Evolutionary conservation across 2,329 filamentous ascomycete species (phyloP), one percentile per base, ranked within the genome.

Genomic region (Thielaviopsis ethacetica): DNA sequence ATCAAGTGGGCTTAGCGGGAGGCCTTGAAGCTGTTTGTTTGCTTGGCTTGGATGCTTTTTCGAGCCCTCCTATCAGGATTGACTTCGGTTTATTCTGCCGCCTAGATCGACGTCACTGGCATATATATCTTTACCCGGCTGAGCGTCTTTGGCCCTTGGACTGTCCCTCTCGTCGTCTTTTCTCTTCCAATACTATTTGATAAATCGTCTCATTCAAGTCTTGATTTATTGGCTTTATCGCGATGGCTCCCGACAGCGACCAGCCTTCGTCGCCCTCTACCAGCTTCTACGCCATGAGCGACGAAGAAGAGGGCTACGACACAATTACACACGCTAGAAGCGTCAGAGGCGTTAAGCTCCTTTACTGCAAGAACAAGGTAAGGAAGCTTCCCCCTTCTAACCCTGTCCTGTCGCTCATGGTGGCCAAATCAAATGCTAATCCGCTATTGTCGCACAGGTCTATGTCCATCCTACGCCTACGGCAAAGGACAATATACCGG

Each of bases 351-450:
- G 93, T 98, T 53, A 98, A 97, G 73, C 76, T 98, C 34, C 76
- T 98, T 15, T 96, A 86, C 67, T 91, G 90, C 21, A 98, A 98
- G 75, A 96, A 90, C 84, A 98, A 97, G 79, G 87, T 88, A 66
- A 53, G 75, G 49, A 53, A 52, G 7, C 51, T 15, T 27, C 10
- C 17, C 21, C 15, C 26, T 30, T n/a, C 22, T 53, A 24, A 24
- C 26, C 24, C 26, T 34, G 21, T 44, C 24, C 26, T 34, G 21
- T 44, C 10, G 13, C 38, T 6, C 17, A 26, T 9, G 10, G 1
- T 19, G 17, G 6, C 19, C 5, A 17, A 24, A 44, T 50, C 5
- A 17, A 24, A 44, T 50, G n/a, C 41, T 24, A 17, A 52, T 53
- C 44, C 26, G 24, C 27, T 50, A 34, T 12, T 44, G 30, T 52